A percentile compares a stretch with the other conserved stretches of the same genome.
Conservation (phyloP, 2,329 filamentous ascomycete species). For the Cercospora sojina region DNA sequence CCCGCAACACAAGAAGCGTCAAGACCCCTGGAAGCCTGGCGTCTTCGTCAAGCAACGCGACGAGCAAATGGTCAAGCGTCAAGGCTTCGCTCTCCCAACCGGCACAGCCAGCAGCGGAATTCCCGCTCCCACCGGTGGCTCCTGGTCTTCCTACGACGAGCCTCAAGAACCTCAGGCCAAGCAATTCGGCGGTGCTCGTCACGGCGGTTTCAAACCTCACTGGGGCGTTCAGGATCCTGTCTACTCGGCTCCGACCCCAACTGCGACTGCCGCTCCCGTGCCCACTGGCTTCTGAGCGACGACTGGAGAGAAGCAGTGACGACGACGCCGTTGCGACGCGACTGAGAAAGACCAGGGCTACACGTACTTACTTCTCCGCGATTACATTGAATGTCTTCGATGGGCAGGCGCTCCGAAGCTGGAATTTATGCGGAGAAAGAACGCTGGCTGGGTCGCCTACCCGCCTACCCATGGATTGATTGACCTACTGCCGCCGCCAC, state of each 20-base stretch:
- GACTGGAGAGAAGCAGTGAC: background rate
- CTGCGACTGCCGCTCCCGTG: background rate
- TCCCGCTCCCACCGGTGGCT: constrained; percentile 5
- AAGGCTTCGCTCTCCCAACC: background rate
- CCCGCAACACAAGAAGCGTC: background rate
- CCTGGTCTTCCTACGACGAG: background rate
- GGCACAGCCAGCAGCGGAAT: constrained; percentile 3
- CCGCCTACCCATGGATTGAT: background rate
- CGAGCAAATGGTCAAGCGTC: background rate
- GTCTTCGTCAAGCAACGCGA: background rate
- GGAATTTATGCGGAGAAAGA: background rate
- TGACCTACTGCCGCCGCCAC: background rate
- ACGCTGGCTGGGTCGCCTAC: background rate
- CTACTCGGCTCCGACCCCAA: constrained; percentile 9
- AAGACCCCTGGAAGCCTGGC: background rate
- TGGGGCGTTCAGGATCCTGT: background rate
- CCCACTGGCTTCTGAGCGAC: background rate
- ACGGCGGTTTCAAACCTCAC: constrained; percentile 10
- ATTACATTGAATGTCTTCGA: constrained; percentile 6
- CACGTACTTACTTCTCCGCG: background rate
- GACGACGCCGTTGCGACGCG: background rate
- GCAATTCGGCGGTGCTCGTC: constrained; percentile 15
- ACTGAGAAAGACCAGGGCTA: background rate
- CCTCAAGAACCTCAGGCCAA: background rate
- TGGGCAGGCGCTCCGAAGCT: constrained; percentile 7